Evolutionary conservation across 2,329 filamentous ascomycete species (phyloP).

Genomic region (Cadophora luteo-olivacea): DNA sequence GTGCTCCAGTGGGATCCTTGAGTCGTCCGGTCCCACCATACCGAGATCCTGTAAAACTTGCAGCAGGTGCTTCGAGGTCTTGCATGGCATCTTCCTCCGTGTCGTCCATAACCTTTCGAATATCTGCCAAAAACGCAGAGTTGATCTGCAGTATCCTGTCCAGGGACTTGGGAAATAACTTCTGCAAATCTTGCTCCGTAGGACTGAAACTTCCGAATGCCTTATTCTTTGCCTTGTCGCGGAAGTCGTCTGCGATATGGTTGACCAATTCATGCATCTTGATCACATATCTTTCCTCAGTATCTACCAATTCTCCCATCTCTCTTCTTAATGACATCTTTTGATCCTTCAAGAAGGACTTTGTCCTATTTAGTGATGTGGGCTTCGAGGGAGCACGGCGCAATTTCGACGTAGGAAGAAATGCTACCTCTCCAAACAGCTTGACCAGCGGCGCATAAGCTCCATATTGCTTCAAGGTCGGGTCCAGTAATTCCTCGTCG

Average conservation of each 20-base stretch:
- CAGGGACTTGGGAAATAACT: constrained; percentile 81
- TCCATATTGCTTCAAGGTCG: constrained; percentile 73
- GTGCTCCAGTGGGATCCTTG: constrained; percentile 79
- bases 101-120: constrained; percentile 79
- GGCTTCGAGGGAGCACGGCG: constrained; percentile 88
- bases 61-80: constrained; percentile 71
- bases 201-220: constrained; percentile 70
- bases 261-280: constrained; percentile 87
- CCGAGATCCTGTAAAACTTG: constrained; percentile 54
- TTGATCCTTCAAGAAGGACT: constrained; percentile 79
- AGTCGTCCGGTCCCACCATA: constrained; percentile 53
- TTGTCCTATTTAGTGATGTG: constrained; percentile 78
- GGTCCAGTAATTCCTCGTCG: constrained; percentile 67
- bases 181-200: constrained; percentile 73
- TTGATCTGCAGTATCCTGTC: constrained; percentile 85
- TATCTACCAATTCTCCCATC: constrained; percentile 88
- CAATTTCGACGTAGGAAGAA: constrained; percentile 84
- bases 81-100: constrained; percentile 80
- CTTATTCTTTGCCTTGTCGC: constrained; percentile 68
- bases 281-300: constrained; percentile 90
- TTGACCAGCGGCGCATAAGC: constrained; percentile 78
- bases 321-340: constrained; percentile 87
- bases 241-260: constrained; percentile 81
- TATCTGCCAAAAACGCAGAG: constrained; percentile 76
- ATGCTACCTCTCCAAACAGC: constrained; percentile 82